Evolutionary conservation across 2,329 filamentous ascomycete species (phyloP).

Genomic region (Penicillium sp.): DNA sequence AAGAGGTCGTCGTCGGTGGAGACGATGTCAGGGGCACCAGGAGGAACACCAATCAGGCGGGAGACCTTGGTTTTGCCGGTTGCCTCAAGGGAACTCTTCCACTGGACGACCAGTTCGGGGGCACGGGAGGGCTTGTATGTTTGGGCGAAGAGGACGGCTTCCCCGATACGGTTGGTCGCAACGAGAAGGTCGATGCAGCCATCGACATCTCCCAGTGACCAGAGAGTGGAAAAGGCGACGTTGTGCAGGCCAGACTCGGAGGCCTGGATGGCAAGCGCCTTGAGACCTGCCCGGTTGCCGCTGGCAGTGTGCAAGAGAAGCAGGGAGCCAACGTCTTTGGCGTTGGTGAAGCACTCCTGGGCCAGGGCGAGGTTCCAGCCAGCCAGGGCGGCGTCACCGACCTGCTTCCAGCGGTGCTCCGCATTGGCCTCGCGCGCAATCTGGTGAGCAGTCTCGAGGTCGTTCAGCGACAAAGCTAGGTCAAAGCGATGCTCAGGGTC

Average conservation of each 20-base stretch:
- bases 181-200: slow-evolving; percentile 76
- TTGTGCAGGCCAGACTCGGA: slow-evolving; percentile 79
- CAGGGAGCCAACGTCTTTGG: slow-evolving; percentile 85
- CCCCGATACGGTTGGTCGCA: slow-evolving; percentile 74
- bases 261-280: slow-evolving; percentile 70
- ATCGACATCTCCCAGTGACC: slow-evolving; percentile 80
- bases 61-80: slow-evolving; percentile 80
- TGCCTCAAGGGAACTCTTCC: slow-evolving; percentile 83
- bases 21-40: slow-evolving; percentile 59
- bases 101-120: slow-evolving; percentile 64
- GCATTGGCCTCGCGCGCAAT: slow-evolving; percentile 79
- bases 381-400: slow-evolving; percentile 84
- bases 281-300: slow-evolving; percentile 71
- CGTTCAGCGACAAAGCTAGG: slow-evolving; percentile 75
- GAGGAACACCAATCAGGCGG: slow-evolving; percentile 78
- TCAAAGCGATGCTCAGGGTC: slow-evolving; percentile 97
- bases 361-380: slow-evolving; percentile 86
- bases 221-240: slow-evolving; percentile 85
- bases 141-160: slow-evolving; percentile 88
- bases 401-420: slow-evolving; percentile 98
- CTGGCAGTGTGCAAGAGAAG: slow-evolving; percentile 86
- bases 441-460: slow-evolving; percentile 79
- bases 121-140: slow-evolving; percentile 88
- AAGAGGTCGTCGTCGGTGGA: slow-evolving; percentile 73
- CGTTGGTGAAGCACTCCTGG: slow-evolving; percentile 87